Conservation (phyloP, 805 yeast genomes). For the Saccharomycopsis sp. region DNA sequence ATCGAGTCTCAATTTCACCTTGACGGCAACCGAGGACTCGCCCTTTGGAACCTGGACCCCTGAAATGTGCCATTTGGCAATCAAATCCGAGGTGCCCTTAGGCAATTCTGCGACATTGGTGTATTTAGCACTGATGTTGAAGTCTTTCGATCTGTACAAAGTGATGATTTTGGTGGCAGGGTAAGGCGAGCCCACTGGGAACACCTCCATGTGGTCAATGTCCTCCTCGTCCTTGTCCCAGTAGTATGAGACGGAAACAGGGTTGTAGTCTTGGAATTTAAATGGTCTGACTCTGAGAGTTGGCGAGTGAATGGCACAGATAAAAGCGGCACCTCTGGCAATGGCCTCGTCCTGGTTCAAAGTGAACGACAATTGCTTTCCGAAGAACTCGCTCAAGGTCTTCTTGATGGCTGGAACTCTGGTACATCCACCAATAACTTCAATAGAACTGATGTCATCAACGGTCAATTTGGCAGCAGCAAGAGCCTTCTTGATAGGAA, state of each 20-base stretch:
- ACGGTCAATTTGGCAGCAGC: constrained; percentile 66
- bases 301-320: constrained; percentile 98
- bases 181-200: constrained; percentile 88
- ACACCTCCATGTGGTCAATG: constrained; percentile 86
- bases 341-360: constrained; percentile 99
- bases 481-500: constrained; percentile 78
- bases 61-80: constrained; percentile 79
- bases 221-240: constrained; percentile 96
- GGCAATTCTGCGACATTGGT: constrained; percentile 71
- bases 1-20: constrained; percentile 93
- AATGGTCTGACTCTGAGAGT: constrained; percentile 97
- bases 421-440: constrained; percentile 96
- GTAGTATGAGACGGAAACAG: constrained; percentile 83
- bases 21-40: constrained; percentile 71
- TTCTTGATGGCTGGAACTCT: constrained; percentile 93
- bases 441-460: constrained; percentile 82
- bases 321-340: constrained; percentile 98
- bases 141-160: constrained; percentile 84
- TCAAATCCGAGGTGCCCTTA: constrained; percentile 50
- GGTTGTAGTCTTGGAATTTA: constrained; percentile 94
- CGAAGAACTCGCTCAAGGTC: constrained; percentile 71
- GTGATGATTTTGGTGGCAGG: constrained; percentile 96
- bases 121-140: constrained; percentile 79
- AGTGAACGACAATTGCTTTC: constrained; percentile 84
- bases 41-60: constrained; percentile 82